These are phyloP conservation scores for Carex sylvatica DNA, from an alignment of 202 grass and related monocot species.

Conservation along the genomic window DNA sequence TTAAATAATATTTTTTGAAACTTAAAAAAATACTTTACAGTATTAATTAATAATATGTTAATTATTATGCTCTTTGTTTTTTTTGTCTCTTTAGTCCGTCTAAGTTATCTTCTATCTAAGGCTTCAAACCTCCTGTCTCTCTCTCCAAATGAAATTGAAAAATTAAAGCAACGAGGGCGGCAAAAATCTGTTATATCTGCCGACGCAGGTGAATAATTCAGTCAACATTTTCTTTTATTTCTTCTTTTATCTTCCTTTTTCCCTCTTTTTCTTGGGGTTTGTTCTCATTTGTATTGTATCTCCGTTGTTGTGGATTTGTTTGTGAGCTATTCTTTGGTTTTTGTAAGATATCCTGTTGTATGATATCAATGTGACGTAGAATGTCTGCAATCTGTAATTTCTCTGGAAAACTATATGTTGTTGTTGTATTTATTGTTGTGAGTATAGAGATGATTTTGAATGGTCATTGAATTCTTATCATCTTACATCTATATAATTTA, in stretches of 20 bases:
- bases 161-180: too few relatives aligned
- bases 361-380: constrained; percentile 25
- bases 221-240: neutral
- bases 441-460: constrained; percentile 9
- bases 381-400: neutral
- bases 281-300: constrained; percentile 11
- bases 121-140: too few relatives aligned
- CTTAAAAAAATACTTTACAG: too few relatives aligned
- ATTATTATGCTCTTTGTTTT: too few relatives aligned
- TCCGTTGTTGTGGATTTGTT: neutral
- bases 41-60: too few relatives aligned
- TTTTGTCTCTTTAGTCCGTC: too few relatives aligned
- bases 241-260: neutral
- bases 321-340: constrained; percentile 29
- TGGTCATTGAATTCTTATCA: neutral
- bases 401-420: constrained; percentile 11
- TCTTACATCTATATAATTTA: constrained; percentile 4
- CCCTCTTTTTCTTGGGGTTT: neutral
- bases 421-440: constrained; percentile 30
- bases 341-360: constrained; percentile 33
- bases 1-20: too few relatives aligned
- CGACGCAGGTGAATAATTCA: constrained; percentile 50
- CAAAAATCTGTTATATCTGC: too few relatives aligned
- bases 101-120: too few relatives aligned
- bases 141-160: too few relatives aligned